These are phyloP conservation scores for Pichia sp. DNA, from an alignment of 1,139 yeast genomes.

Conservation along the genomic window DNA sequence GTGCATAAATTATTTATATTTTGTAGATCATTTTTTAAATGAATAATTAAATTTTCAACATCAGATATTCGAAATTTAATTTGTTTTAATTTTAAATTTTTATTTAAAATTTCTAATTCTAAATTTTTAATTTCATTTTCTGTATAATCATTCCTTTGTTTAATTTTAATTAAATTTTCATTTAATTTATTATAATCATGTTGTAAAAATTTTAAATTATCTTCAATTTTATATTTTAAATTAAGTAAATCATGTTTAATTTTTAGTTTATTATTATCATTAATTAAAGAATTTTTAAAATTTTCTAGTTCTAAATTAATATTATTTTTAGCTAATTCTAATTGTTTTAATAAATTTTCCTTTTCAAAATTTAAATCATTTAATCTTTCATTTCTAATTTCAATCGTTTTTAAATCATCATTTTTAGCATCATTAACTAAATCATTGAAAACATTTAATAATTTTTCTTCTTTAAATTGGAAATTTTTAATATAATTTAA, in stretches of 20 bases:
- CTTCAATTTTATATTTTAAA: not conserved
- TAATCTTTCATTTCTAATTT: not conserved
- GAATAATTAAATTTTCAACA: conserved; percentile 5
- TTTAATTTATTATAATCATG: not conserved
- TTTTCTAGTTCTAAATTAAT: conserved; percentile 1
- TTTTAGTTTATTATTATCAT: not conserved
- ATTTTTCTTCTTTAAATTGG: conserved; percentile 1
- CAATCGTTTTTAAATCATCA: conserved; percentile 6
- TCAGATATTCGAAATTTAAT: conserved; percentile 2
- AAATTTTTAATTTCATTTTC: not conserved
- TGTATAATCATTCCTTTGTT: not conserved
- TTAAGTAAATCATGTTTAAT: not conserved
- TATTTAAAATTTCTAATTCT: not conserved
- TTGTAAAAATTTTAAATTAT: not conserved
- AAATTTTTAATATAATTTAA: not conserved
- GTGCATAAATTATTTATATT: conserved; percentile 4
- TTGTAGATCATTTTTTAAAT: conserved; percentile 5
- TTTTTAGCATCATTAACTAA: conserved; percentile 4
- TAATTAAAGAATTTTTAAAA: not conserved
- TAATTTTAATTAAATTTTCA: not conserved
- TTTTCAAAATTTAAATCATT: conserved; percentile 2
- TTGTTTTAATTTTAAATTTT: not conserved
- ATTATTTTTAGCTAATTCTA: conserved; percentile 6
- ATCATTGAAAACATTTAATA: conserved; percentile 1
- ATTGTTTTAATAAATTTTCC: not conserved